phyloP scores from a whole-genome alignment of 768 basidiomycete species.

The Suillus cothurnatus region DNA sequence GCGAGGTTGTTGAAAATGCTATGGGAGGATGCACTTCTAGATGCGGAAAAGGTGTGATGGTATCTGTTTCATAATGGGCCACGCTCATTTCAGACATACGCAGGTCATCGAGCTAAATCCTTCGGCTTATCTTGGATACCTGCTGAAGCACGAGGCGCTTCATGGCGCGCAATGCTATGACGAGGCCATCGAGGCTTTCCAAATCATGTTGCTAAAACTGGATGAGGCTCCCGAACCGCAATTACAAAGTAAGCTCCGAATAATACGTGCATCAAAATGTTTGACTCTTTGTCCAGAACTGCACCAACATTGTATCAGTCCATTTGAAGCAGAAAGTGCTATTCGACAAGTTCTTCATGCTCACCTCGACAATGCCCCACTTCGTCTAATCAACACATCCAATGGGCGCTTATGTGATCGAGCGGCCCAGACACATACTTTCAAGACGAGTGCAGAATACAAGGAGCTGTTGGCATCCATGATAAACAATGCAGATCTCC shows the following conservation, averaged over 20 bases:
- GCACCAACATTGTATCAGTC: not conserved
- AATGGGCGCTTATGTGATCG: not conserved
- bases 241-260: not conserved
- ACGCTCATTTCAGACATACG: not conserved
- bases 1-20: not conserved
- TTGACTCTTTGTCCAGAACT: not conserved
- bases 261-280: not conserved
- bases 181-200: not conserved
- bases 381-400: not conserved
- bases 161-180: not conserved
- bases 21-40: not conserved
- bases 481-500: not conserved
- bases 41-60: not conserved
- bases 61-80: not conserved
- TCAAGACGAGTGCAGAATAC: not conserved
- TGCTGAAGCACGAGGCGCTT: not conserved
- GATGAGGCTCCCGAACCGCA: not conserved
- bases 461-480: not conserved
- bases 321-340: not conserved
- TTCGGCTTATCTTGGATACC: not conserved
- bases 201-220: not conserved
- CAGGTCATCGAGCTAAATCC: not conserved
- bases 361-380: not conserved
- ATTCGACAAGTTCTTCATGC: not conserved
- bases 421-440: not conserved